A percentile compares a stretch with the other conserved stretches of the same genome.
Evolutionary conservation across 2,329 filamentous ascomycete genomes (phyloP).

Genomic region (Trichoderma pleuroti): DNA sequence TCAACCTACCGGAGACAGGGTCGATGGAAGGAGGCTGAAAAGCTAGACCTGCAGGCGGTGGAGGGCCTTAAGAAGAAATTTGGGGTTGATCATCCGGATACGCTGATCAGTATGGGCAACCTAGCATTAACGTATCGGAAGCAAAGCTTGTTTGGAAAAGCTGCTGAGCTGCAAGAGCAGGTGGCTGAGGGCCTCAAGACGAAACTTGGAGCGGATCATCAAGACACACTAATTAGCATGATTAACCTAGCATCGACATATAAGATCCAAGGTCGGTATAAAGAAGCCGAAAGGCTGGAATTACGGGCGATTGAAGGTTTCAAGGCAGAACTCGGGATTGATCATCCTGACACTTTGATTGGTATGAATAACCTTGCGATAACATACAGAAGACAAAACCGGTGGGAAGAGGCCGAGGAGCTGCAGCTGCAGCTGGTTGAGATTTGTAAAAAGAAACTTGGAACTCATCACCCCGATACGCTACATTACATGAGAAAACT

Average conservation of each 20-base stretch:
- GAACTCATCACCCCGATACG: neutral
- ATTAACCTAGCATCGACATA: neutral
- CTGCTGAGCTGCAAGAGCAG: neutral
- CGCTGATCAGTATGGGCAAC: neutral
- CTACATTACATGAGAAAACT: neutral
- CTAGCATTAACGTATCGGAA: neutral
- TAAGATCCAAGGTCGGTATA: neutral
- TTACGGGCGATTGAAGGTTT: neutral
- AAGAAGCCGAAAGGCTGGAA: neutral
- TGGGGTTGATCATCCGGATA: neutral
- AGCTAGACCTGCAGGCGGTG: neutral
- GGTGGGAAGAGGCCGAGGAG: neutral
- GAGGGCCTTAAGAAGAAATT: neutral
- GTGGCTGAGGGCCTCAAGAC: neutral
- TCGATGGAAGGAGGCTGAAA: neutral
- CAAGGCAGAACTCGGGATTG: neutral
- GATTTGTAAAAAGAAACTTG: neutral
- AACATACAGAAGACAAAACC: neutral
- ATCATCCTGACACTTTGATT: neutral
- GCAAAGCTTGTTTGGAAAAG: neutral
- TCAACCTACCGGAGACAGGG: neutral
- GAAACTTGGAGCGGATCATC: neutral
- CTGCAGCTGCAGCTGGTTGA: slow-evolving; percentile 34
- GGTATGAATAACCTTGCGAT: neutral
- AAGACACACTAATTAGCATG: neutral